A percentile compares a stretch with the other conserved stretches of the same genome.
These are phyloP conservation scores for Bolboschoenoplectus hybrid DNA, from an alignment of 202 grass and related monocot genomes.

Conservation along the genomic window DNA sequence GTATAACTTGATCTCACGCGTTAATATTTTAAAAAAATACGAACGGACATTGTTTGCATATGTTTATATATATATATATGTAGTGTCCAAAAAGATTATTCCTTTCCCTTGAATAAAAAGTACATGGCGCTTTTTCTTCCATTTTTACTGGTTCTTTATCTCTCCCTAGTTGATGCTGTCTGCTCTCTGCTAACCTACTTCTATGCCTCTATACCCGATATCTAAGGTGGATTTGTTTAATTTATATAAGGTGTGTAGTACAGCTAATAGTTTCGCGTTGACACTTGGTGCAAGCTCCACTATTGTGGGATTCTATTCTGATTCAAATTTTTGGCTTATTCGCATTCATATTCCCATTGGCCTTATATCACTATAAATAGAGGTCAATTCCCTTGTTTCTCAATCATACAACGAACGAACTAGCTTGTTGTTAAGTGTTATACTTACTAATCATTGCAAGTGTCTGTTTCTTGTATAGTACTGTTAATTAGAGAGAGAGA, in stretches of 20 bases:
- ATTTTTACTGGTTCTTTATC: conserved; percentile 49
- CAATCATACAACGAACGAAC: conserved; percentile 18
- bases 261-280: conserved; percentile 36
- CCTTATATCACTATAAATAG: conserved; percentile 72
- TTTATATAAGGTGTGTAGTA: conserved; percentile 25
- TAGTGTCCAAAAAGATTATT: conserved; percentile 44
- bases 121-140: conserved; percentile 47
- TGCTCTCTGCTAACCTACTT: conserved; percentile 35
- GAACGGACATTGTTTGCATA: conserved; percentile 21
- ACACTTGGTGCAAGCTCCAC: conserved; percentile 43
- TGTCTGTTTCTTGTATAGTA: conserved; percentile 30
- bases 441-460: conserved; percentile 18
- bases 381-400: conserved; percentile 46
- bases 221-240: conserved; percentile 6
- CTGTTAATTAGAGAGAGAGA: conserved; percentile 27
- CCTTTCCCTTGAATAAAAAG: conserved; percentile 48
- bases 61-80: conserved; percentile 28
- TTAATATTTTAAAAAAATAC: background rate
- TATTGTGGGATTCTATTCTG: conserved; percentile 52
- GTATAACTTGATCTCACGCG: background rate
- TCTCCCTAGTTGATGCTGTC: conserved; percentile 46
- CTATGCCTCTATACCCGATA: conserved; percentile 1
- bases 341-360: conserved; percentile 47
- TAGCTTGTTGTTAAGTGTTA: background rate
- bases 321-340: conserved; percentile 49